Evolutionary conservation across 1,284 basidiomycete genomes (phyloP), one percentile per base, ranked within the genome.

Genomic region (Sanguinoderma infundibulare): DNA sequence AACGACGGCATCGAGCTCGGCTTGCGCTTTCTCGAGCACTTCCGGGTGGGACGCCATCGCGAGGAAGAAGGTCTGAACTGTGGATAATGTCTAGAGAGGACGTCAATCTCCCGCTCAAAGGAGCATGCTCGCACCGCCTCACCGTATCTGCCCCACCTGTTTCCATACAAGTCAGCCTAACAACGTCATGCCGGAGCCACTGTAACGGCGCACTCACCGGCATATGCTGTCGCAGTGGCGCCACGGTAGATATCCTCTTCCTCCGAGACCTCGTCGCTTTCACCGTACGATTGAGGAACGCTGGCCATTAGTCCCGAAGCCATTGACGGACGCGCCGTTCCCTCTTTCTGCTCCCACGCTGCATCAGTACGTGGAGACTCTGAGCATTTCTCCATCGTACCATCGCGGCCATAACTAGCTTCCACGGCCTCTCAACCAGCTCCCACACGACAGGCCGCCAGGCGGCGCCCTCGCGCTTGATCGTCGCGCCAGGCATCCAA

Each of bases 1-100:
- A 42, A 66, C 53, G 26, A 63, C 60, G 0, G 55, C 42, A 22
- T 63, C 62, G 26, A 66, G 62, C 57, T 66, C 79, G 63, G 24
- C 78, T 71, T 28, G 68, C 38, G 66, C 79, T 73, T 38, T 79
- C 58, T 57, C 76, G 74, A 59, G 69, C 12, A 76, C 70, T 4
- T 79, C 75, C 0, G 77, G 78, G 49, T 74, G 69, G 40, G 73
- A 64, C 0, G 73, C 66, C 72, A 78, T 75, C 0, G 74, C 72
- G 17, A 79, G 68, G 60, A 78, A 73, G 65, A 78, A 77, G 6
- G 65, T 69, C n/a, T 66, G 57, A 3, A 66, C 61, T 20, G 61
- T 60, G 1, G 64, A 66, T n/a, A 66, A 52, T 3, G 62, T 66
- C 65, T 63, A 24, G 10, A 35, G 12, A 26, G 17, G 1, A 4